Conservation (phyloP, 148 eudicot genomes). For the Heliosperma pusillum region DNA sequence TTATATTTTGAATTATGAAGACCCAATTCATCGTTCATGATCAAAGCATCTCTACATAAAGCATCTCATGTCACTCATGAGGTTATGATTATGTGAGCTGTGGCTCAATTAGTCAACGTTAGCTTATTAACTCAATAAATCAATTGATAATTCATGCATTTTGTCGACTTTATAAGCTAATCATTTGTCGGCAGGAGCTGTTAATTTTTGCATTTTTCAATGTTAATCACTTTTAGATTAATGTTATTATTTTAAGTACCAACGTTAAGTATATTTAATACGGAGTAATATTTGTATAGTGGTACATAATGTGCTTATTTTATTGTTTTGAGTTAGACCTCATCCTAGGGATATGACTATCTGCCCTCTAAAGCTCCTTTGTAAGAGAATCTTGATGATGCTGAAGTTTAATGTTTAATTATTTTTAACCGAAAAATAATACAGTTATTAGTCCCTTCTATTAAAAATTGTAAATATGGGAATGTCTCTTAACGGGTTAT, state of each 20-base stretch:
- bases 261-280: neutral
- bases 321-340: constrained; percentile 19
- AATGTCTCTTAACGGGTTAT: constrained; percentile 28
- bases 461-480: neutral
- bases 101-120: constrained; percentile 28
- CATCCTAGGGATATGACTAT: constrained; percentile 27
- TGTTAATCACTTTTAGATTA: constrained; percentile 18
- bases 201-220: constrained; percentile 11
- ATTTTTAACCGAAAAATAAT: neutral
- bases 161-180: constrained; percentile 37
- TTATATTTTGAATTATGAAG: neutral
- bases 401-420: constrained; percentile 19
- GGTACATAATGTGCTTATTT: neutral
- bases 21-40: constrained; percentile 19
- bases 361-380: constrained; percentile 22
- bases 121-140: constrained; percentile 9
- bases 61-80: constrained; percentile 31
- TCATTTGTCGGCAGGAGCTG: constrained; percentile 36
- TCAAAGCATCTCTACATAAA: constrained; percentile 12
- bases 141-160: constrained; percentile 33
- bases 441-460: no score
- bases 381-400: constrained; percentile 27
- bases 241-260: neutral
- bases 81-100: constrained; percentile 40
- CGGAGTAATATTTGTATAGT: neutral